Base-by-base conservation (phyloP, 2,329 filamentous ascomycete species). In the Talaromyces sp. region DNA sequence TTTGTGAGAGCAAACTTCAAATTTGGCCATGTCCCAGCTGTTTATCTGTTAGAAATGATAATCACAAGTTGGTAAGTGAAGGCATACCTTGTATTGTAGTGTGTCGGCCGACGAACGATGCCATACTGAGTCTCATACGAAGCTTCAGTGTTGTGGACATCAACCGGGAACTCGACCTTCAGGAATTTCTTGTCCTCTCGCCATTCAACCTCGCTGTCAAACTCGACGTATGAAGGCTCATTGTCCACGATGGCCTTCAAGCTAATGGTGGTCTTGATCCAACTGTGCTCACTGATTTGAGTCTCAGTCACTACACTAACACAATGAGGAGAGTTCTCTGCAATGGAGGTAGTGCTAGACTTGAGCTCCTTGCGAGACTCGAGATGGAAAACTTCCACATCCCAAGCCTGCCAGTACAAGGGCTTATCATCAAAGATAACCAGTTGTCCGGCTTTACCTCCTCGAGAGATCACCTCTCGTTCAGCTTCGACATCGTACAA, bases 381-480 rank as follows among this genome's bases (percentile, higher is more conserved):
- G 31, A 98, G 85, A 72, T 99, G 95, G 80, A 90, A 99, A 33
- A 98, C 93, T 78, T 99, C 95, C 6, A 98, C 94, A 76, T 99
- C 94, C 93, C 94, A 97, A 2, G 93, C 93, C 79, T 97, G 92
- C 93, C 93, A 98, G 81, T 96, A 97, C 27, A 97, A 85, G 24
- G 93, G 93, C 79, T 98, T 97, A 79, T 99, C 95, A 73, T 99
- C 95, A 72, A 96, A 98, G 27, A 98, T 88, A 68, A 98, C 93
- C 60, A 95, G 87, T 74, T 97, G 93, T 70, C 96, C 97, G 27
- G 90, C 93, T 75, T 93, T 93, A 27, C 86, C 85, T 35, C 83
- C 85, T 66, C 84, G 82, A 3, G 91, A 84, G 58, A 99, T 85
- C 22, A 96, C 79, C 75, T 99, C 93, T 60, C 94, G 88, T 31